Evolutionary conservation across 805 yeast genomes (phyloP), one percentile per base, ranked within the genome.

Genomic region (Candida quercuum): DNA sequence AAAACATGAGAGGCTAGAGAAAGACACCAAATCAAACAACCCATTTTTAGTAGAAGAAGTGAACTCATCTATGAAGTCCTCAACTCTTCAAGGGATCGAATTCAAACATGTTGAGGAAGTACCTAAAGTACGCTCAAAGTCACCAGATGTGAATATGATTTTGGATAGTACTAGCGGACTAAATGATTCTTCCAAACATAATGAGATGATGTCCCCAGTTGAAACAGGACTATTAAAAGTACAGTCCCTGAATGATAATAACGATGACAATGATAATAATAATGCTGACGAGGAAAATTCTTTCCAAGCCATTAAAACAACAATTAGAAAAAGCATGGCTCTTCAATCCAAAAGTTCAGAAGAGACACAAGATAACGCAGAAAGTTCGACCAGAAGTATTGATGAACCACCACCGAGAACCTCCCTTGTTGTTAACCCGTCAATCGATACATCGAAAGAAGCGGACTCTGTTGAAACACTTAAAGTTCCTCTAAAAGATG

Each of bases 221-320:
- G 15, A 14, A 26, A 5, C 29, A 6, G 12, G 6, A n/a, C n/a
- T n/a, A n/a, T n/a, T n/a, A 15, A 26, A 26, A 14, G 11, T 11
- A 9, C 29, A 26, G 7, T 19, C 10, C 21, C 13, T 7, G n/a
- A 17, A 11, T n/a, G 5, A 31, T 3, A 43, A 40, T 9, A 32
- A 40, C 5, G 39, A 46, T 8, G 32, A 40, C 12, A 38, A 20
- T 6, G 44, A 45, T 11, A 38, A 45, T 18, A 49, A 49, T 22
- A 46, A 48, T 9, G 48, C 54, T 6, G 36, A 40, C 11, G 71
- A 68, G 30, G 65, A 63, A 36, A 45, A 36, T 12, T 71, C 75
- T 7, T 69, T 70, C 42, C 70, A 67, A 40, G 72, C 72, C 0
- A 70, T 70, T n/a, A 63, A 69, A 41, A 61, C 64, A 5, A 69